A percentile compares a stretch with the other conserved stretches of the same genome.
Evolutionary conservation across 2,329 filamentous ascomycete species (phyloP).

Genomic region (Trichoderma guizhouense): DNA sequence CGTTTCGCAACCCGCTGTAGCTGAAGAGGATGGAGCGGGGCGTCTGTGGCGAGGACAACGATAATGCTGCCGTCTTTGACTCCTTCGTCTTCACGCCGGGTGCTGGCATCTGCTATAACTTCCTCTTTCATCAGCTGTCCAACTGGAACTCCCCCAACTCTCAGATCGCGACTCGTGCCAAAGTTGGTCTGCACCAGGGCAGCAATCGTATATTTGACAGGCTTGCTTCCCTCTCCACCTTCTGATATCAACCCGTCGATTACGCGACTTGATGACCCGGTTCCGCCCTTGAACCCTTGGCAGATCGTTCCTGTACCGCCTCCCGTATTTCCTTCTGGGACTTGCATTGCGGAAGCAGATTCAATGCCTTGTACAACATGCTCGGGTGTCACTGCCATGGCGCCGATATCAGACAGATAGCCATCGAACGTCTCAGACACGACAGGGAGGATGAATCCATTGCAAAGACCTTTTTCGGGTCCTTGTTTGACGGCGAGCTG

Average conservation of each 20-base stretch:
- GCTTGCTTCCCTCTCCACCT: constrained; percentile 26
- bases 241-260: constrained; percentile 33
- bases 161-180: constrained; percentile 51
- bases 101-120: constrained; percentile 33
- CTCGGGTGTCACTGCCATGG: constrained; percentile 49
- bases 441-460: constrained; percentile 52
- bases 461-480: constrained; percentile 38
- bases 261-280: constrained; percentile 53
- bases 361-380: constrained; percentile 53
- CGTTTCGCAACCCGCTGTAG: constrained; percentile 54
- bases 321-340: constrained; percentile 56
- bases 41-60: constrained; percentile 57
- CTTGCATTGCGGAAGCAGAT: constrained; percentile 43
- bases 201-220: constrained; percentile 50
- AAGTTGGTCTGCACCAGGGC: constrained; percentile 61
- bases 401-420: constrained; percentile 52
- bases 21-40: constrained; percentile 53
- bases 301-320: constrained; percentile 63
- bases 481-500: constrained; percentile 41
- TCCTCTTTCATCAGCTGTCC: constrained; percentile 46
- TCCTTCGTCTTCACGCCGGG: constrained; percentile 36
- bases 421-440: constrained; percentile 60
- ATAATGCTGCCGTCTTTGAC: constrained; percentile 60
- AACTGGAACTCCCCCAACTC: constrained; percentile 55
- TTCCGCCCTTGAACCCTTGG: constrained; percentile 61